phyloP scores from a whole-genome alignment of 305 asterid genomes.

The Rubia occidens region DNA sequence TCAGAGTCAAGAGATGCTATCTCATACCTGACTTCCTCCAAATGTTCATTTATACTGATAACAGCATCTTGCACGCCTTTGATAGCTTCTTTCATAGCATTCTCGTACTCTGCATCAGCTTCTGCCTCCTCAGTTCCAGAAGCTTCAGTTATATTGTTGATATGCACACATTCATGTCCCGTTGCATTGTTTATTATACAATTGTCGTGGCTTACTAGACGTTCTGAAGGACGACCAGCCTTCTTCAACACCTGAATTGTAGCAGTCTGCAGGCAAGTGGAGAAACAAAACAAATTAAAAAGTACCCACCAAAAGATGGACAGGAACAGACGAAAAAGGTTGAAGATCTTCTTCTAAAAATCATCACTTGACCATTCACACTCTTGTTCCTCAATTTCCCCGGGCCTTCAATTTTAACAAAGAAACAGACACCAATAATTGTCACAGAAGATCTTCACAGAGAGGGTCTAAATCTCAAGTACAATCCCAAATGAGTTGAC shows the following conservation, averaged over 20 bases:
- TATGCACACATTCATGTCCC: slow-evolving; percentile 81
- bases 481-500: neutral
- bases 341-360: too few species aligned
- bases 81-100: slow-evolving; percentile 76
- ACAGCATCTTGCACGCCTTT: slow-evolving; percentile 76
- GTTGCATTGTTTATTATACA: slow-evolving; percentile 55
- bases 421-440: neutral
- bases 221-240: slow-evolving; percentile 93
- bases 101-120: slow-evolving; percentile 78
- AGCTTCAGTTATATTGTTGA: slow-evolving; percentile 84
- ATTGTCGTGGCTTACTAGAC: slow-evolving; percentile 75
- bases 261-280: slow-evolving; percentile 51
- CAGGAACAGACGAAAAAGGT: neutral
- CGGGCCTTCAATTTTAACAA: neutral
- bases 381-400: neutral
- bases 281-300: neutral
- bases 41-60: slow-evolving; percentile 56
- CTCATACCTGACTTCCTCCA: slow-evolving; percentile 93
- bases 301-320: neutral
- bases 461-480: neutral
- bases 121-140: slow-evolving; percentile 97
- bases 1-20: slow-evolving; percentile 64
- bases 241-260: slow-evolving; percentile 81
- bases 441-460: neutral
- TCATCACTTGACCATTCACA: neutral